phyloP scores from a whole-genome alignment of 2,329 filamentous ascomycete species.

The Phaeomoniella chlamydospora region DNA sequence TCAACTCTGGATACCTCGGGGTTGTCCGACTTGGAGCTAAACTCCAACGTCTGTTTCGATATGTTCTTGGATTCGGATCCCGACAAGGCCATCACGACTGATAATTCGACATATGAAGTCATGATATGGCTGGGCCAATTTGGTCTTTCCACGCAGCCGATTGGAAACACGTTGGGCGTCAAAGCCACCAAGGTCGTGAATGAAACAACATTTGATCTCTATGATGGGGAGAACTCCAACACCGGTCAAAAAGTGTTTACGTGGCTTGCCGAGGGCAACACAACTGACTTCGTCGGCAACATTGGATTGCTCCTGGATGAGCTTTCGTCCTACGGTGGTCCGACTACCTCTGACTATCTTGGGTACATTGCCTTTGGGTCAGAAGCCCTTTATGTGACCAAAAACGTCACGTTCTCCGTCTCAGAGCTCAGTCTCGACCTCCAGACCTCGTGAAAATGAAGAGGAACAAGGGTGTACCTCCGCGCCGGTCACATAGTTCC shows the following conservation, averaged over 20 bases:
- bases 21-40: constrained; percentile 23
- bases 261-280: constrained; percentile 32
- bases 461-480: no score
- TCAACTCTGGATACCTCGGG: constrained; percentile 19
- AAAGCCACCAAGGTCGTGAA: constrained; percentile 22
- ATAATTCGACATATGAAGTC: constrained; percentile 31
- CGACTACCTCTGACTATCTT: constrained; percentile 29
- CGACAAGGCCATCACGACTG: constrained; percentile 23
- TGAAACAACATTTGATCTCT: constrained; percentile 29
- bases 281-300: constrained; percentile 18
- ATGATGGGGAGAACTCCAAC: constrained; percentile 22
- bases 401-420: constrained; percentile 35
- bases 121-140: constrained; percentile 42
- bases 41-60: constrained; percentile 44
- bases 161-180: constrained; percentile 23
- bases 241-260: constrained; percentile 33
- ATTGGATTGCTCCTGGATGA: constrained; percentile 5
- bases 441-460: no score
- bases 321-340: constrained; percentile 14
- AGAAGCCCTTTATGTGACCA: constrained; percentile 30
- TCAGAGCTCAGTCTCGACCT: constrained; percentile 15
- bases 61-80: constrained; percentile 40
- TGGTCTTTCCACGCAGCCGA: constrained; percentile 31
- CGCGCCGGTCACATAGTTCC: no score
- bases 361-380: constrained; percentile 38